Evolutionary conservation across 768 basidiomycete genomes (phyloP).

Genomic region (Agaricus subrufescens): DNA sequence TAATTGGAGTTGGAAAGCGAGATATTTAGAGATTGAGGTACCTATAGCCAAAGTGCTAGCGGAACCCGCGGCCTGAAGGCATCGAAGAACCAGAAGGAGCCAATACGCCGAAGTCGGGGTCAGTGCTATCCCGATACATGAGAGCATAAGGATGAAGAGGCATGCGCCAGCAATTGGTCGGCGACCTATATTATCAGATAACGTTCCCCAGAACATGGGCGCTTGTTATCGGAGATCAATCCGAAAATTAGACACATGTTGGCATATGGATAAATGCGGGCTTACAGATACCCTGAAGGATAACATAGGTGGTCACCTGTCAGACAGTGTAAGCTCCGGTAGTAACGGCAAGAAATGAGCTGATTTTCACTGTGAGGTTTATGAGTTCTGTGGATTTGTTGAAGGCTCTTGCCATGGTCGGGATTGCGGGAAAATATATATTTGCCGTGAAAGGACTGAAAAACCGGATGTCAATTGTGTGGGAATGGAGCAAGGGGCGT

Average conservation of each 20-base stretch:
- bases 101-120: slow-evolving; percentile 60
- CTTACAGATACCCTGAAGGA: slow-evolving; percentile 44
- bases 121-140: slow-evolving; percentile 61
- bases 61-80: slow-evolving; percentile 73
- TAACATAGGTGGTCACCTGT: slow-evolving; percentile 65
- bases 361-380: slow-evolving; percentile 57
- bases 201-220: slow-evolving; percentile 67
- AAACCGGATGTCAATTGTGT: background rate
- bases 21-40: slow-evolving; percentile 15
- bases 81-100: slow-evolving; percentile 75
- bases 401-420: slow-evolving; percentile 57
- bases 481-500: background rate
- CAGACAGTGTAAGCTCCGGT: background rate
- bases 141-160: slow-evolving; percentile 53
- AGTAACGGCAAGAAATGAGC: background rate
- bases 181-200: slow-evolving; percentile 64
- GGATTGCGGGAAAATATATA: slow-evolving; percentile 79
- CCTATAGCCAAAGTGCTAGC: slow-evolving; percentile 77
- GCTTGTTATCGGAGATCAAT: slow-evolving; percentile 17
- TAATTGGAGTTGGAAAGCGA: background rate
- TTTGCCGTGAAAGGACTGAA: slow-evolving; percentile 65
- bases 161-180: slow-evolving; percentile 61
- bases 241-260: background rate
- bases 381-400: slow-evolving; percentile 64
- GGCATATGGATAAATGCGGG: background rate